phyloP scores from a whole-genome alignment of 306 rosid species.

The Canavalia ensiformis region DNA sequence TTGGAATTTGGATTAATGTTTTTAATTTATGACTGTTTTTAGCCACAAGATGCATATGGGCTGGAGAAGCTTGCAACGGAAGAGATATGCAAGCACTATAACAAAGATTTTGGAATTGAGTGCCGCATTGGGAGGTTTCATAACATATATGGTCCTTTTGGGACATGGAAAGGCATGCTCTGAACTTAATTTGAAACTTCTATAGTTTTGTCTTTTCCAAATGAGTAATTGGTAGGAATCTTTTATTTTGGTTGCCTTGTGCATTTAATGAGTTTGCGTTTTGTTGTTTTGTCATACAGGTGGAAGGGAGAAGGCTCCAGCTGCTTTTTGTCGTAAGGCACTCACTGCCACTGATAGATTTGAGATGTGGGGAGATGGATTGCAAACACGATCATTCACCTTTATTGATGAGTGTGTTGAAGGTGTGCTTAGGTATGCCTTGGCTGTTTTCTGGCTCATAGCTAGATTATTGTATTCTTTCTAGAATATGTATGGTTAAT shows the following conservation, averaged over 20 bases:
- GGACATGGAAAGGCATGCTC: conserved; percentile 95
- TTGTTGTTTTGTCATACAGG: conserved; percentile 59
- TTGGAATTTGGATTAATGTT: conserved; percentile 35
- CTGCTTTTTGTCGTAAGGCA: conserved; percentile 96
- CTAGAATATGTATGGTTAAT: neutral
- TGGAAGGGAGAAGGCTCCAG: conserved; percentile 99
- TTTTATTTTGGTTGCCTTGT: conserved; percentile 17
- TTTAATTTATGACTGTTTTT: conserved; percentile 37
- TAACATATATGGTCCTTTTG: conserved; percentile 96
- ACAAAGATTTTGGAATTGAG: conserved; percentile 92
- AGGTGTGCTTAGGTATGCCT: conserved; percentile 89
- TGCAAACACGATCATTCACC: conserved; percentile 94
- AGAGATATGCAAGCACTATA: conserved; percentile 97
- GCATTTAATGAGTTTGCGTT: conserved; percentile 41
- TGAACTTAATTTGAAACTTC: conserved; percentile 35
- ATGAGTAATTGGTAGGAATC: neutral
- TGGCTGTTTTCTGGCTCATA: conserved; percentile 24
- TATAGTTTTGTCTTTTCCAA: conserved; percentile 28
- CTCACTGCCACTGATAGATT: conserved; percentile 78
- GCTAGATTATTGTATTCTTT: conserved; percentile 25
- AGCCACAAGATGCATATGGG: conserved; percentile 99
- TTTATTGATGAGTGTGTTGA: conserved; percentile 99
- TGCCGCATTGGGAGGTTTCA: conserved; percentile 99
- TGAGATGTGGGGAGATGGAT: conserved; percentile 99
- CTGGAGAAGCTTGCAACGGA: conserved; percentile 98